Conservation (phyloP, 257 asterid species). For the Solanum sitiens region DNA sequence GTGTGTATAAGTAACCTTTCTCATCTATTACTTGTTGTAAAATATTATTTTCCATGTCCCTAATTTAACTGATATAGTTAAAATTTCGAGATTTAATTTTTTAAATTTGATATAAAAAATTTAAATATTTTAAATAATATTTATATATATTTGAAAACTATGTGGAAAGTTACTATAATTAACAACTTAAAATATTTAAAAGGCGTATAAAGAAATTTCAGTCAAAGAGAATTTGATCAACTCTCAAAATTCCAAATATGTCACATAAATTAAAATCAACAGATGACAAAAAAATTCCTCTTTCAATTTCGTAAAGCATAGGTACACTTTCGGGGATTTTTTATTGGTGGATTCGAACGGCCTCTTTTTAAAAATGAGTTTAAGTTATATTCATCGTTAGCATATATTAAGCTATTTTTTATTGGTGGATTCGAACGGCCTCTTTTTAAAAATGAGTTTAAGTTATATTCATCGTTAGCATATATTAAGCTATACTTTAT, state of each 20-base stretch:
- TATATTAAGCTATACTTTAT: background rate
- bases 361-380: background rate
- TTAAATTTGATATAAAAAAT: too few relatives aligned
- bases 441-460: background rate
- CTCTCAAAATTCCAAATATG: background rate
- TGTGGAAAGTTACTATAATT: too few relatives aligned
- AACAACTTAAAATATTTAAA: background rate
- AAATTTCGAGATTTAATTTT: too few relatives aligned
- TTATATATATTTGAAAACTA: background rate
- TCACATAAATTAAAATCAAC: too few relatives aligned
- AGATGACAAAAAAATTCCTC: too few relatives aligned
- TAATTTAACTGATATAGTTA: too few relatives aligned
- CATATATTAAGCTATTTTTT: background rate
- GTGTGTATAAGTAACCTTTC: background rate
- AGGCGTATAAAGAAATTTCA: too few relatives aligned
- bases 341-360: background rate
- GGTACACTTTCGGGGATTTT: too few relatives aligned
- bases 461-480: background rate
- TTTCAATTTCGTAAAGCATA: too few relatives aligned
- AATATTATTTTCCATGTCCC: background rate
- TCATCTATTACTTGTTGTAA: background rate
- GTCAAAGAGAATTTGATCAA: too few relatives aligned
- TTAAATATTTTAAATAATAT: too few relatives aligned
- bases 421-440: background rate
- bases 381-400: background rate